Conservation (phyloP, 345 rosid species). For the Syzygium aqueum region DNA sequence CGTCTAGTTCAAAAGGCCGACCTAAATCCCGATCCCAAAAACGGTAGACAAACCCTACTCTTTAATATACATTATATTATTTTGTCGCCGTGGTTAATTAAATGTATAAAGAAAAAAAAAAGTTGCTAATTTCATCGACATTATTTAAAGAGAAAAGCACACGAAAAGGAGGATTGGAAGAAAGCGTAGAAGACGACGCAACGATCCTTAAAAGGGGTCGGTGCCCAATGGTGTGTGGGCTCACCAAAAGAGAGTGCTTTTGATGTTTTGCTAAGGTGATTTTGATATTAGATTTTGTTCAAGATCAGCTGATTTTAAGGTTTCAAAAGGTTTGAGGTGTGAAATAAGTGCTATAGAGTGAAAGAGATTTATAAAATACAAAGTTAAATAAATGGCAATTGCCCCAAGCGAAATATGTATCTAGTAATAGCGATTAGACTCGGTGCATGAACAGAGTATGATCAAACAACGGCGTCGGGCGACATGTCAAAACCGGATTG, state of each 20-base stretch:
- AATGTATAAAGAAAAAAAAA: background rate
- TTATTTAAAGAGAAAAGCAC: background rate
- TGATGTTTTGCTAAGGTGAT: background rate
- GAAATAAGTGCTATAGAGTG: background rate
- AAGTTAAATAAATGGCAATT: background rate
- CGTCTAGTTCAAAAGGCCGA: background rate
- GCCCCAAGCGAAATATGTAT: background rate
- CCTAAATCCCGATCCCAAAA: background rate
- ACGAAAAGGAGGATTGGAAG: background rate
- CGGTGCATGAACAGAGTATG: background rate
- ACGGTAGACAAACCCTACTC: background rate
- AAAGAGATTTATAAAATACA: background rate
- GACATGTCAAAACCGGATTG: background rate
- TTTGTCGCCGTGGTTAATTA: background rate
- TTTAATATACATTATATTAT: background rate
- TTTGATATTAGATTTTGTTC: background rate
- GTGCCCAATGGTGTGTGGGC: background rate
- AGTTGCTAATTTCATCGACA: background rate
- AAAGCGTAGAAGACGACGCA: background rate
- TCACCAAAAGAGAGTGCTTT: background rate
- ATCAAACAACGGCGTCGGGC: background rate
- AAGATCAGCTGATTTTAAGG: background rate
- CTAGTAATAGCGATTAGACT: background rate
- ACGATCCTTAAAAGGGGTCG: background rate
- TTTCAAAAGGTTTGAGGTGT: background rate